A percentile compares a stretch with the other conserved stretches of the same genome.
phyloP scores from a whole-genome alignment of 305 asterid genomes.

The Caryopteris hybrid region DNA sequence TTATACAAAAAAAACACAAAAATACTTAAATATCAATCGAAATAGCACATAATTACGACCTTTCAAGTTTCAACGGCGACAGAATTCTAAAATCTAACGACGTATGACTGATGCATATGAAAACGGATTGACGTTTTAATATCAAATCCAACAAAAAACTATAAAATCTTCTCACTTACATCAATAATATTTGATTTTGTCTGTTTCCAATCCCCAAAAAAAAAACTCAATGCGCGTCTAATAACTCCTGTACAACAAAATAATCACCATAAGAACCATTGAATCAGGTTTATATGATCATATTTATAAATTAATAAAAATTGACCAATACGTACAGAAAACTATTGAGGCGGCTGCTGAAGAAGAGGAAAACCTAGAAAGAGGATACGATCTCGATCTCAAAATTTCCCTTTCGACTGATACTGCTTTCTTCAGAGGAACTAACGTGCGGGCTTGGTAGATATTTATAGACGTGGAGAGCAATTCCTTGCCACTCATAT shows the following conservation, averaged over 20 bases:
- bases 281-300: not conserved
- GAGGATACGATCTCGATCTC: not conserved
- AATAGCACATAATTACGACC: not conserved
- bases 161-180: conserved; percentile 4
- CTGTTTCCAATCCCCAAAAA: not conserved
- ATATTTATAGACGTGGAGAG: not conserved
- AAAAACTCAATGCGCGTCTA: conserved; percentile 12
- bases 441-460: not conserved
- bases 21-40: not conserved
- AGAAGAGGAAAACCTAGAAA: conserved; percentile 25
- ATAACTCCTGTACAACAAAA: conserved; percentile 18
- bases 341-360: conserved; percentile 5
- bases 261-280: not conserved
- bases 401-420: not conserved
- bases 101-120: not conserved
- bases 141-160: not conserved
- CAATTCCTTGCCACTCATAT: conserved; percentile 15
- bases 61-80: not conserved
- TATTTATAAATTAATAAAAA: not conserved
- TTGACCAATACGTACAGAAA: conserved; percentile 1
- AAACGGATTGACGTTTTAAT: not conserved
- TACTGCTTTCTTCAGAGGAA: not conserved
- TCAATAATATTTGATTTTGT: not conserved
- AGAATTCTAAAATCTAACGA: not conserved
- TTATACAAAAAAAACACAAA: not conserved